These are phyloP conservation scores for Raffaelea ambrosiae DNA, from an alignment of 2,329 filamentous ascomycete species.

Conservation along the genomic window DNA sequence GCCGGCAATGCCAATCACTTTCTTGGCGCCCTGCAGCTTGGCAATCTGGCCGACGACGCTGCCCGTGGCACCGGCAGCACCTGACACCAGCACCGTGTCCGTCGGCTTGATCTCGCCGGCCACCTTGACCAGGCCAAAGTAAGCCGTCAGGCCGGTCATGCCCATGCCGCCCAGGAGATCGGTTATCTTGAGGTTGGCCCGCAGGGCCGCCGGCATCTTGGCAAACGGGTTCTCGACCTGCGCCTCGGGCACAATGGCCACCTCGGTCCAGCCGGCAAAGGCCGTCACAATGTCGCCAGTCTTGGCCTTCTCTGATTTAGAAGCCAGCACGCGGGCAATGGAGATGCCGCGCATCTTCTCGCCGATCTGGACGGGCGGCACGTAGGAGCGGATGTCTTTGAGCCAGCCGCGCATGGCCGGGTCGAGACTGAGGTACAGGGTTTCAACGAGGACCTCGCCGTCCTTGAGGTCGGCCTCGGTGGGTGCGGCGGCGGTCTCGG, in stretches of 20 bases:
- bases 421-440: slow-evolving; percentile 49
- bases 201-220: slow-evolving; percentile 3
- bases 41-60: slow-evolving; percentile 59
- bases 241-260: slow-evolving; percentile 39
- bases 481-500: slow-evolving; percentile 42
- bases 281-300: slow-evolving; percentile 43
- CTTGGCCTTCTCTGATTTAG: slow-evolving; percentile 34
- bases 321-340: slow-evolving; percentile 44
- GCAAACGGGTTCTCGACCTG: slow-evolving; percentile 11
- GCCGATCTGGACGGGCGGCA: slow-evolving; percentile 52
- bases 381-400: slow-evolving; percentile 39
- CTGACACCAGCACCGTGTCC: slow-evolving; percentile 58
- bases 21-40: slow-evolving; percentile 47
- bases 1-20: slow-evolving; percentile 47
- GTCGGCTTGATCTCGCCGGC: slow-evolving; percentile 39
- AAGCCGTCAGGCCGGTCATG: slow-evolving; percentile 55
- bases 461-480: slow-evolving; percentile 36
- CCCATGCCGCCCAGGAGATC: slow-evolving; percentile 47
- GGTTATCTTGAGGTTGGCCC: slow-evolving; percentile 21
- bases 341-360: slow-evolving; percentile 49
- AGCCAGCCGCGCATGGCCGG: slow-evolving; percentile 58
- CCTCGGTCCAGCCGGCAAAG: slow-evolving; percentile 48
- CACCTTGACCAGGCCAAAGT: slow-evolving; percentile 56
- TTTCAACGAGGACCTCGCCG: slow-evolving; percentile 42
- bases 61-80: slow-evolving; percentile 60